These are phyloP conservation scores for Boletus sensibilis DNA, from an alignment of 768 basidiomycete genomes.

Conservation along the genomic window DNA sequence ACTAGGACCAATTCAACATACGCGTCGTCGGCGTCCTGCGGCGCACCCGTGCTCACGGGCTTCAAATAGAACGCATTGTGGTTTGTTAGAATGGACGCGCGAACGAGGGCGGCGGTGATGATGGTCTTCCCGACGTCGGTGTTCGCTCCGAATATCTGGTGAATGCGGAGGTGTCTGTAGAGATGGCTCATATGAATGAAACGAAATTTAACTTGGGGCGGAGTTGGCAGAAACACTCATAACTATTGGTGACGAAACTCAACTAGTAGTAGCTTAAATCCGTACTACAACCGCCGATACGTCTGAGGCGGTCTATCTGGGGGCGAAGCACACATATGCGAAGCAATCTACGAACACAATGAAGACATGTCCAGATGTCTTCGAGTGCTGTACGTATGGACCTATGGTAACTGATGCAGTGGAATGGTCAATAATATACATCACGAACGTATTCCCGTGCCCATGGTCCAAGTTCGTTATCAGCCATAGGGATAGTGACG, in stretches of 20 bases:
- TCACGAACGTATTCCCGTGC: constrained; percentile 36
- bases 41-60: constrained; percentile 87
- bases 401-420: constrained; percentile 8
- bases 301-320: constrained; percentile 1
- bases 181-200: constrained; percentile 65
- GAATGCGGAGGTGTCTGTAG: constrained; percentile 80
- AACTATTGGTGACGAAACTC: neutral
- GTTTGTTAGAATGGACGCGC: constrained; percentile 63
- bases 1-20: constrained; percentile 35
- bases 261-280: constrained; percentile 14
- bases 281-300: constrained; percentile 20
- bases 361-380: constrained; percentile 31
- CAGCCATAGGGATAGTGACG: constrained; percentile 36
- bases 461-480: constrained; percentile 40
- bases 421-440: constrained; percentile 24
- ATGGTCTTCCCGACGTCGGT: constrained; percentile 97
- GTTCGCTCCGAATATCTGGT: constrained; percentile 94
- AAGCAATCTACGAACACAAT: constrained; percentile 15
- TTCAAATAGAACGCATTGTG: constrained; percentile 72
- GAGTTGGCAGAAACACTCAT: neutral
- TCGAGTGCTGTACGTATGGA: constrained; percentile 16
- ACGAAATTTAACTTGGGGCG: neutral
- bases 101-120: constrained; percentile 78
- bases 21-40: constrained; percentile 82
- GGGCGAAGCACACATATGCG: neutral